Evolutionary conservation across 1,284 basidiomycete species (phyloP).

Genomic region (Cryptococcus floricola): DNA sequence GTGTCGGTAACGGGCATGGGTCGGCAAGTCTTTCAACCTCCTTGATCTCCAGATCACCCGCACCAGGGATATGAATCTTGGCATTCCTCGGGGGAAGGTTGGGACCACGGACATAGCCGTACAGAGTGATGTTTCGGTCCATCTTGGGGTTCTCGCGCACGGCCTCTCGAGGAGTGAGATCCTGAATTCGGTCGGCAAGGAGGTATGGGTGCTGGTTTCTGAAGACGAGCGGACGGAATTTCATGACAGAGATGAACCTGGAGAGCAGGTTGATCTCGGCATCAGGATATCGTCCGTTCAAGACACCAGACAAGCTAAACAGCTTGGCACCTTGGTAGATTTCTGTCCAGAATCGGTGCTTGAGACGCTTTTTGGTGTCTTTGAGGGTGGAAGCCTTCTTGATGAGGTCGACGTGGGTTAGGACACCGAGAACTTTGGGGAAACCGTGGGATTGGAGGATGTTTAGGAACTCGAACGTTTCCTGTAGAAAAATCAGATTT

Average conservation of each 20-base stretch:
- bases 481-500: slow-evolving; percentile 54
- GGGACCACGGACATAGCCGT: slow-evolving; percentile 91
- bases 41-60: slow-evolving; percentile 77
- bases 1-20: slow-evolving; percentile 90
- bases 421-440: slow-evolving; percentile 94
- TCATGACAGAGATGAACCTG: slow-evolving; percentile 96
- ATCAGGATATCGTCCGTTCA: slow-evolving; percentile 98
- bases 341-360: slow-evolving; percentile 99
- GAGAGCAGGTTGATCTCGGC: slow-evolving; percentile 92
- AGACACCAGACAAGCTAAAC: slow-evolving; percentile 95
- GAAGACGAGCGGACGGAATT: slow-evolving; percentile 95
- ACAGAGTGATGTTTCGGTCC: slow-evolving; percentile 83
- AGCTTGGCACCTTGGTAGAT: slow-evolving; percentile 98
- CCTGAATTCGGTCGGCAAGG: slow-evolving; percentile 92
- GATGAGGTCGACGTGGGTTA: slow-evolving; percentile 95
- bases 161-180: slow-evolving; percentile 83
- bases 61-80: slow-evolving; percentile 87
- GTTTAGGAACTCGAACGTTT: slow-evolving; percentile 98
- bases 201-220: slow-evolving; percentile 92
- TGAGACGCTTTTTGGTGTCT: slow-evolving; percentile 89
- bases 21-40: slow-evolving; percentile 75
- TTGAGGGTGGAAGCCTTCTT: slow-evolving; percentile 86
- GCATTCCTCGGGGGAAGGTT: slow-evolving; percentile 77
- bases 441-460: slow-evolving; percentile 96
- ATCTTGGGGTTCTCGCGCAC: slow-evolving; percentile 75